Conservation (phyloP, 1,139 yeast species). For the Yarrowia galli region DNA sequence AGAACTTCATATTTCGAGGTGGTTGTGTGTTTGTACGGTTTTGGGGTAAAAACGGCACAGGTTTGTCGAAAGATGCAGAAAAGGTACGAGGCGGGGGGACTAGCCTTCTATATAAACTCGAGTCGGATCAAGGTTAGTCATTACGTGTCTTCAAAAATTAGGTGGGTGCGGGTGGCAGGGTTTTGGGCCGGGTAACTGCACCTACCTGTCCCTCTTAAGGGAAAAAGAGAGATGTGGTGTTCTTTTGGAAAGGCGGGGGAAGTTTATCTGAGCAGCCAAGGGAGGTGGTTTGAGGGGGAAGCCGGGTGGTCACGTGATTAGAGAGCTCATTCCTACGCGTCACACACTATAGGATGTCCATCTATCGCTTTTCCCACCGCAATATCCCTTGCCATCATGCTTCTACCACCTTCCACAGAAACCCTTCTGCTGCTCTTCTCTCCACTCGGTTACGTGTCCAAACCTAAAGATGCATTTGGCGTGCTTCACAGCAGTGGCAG, state of each 20-base stretch:
- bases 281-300: not conserved
- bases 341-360: too few species aligned
- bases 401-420: constrained; percentile 7
- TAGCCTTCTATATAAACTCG: constrained; percentile 41
- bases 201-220: not conserved
- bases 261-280: constrained; percentile 5
- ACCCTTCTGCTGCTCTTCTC: constrained; percentile 9
- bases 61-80: constrained; percentile 38
- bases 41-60: constrained; percentile 22
- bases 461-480: constrained; percentile 26
- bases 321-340: not conserved
- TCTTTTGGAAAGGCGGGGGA: constrained; percentile 8
- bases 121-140: constrained; percentile 38
- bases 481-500: constrained; percentile 27
- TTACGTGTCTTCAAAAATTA: constrained; percentile 35
- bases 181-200: constrained; percentile 14
- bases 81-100: constrained; percentile 31
- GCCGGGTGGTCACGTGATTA: not conserved
- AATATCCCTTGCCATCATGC: not conserved
- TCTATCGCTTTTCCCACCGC: not conserved
- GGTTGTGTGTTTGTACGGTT: constrained; percentile 10
- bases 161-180: constrained; percentile 37
- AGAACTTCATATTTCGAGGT: constrained; percentile 34
- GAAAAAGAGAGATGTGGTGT: too few species aligned
- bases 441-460: constrained; percentile 36